Evolutionary conservation across 2,329 filamentous ascomycete genomes (phyloP), one percentile per base, ranked within the genome.

Genomic region (Colletotrichum paranaense): DNA sequence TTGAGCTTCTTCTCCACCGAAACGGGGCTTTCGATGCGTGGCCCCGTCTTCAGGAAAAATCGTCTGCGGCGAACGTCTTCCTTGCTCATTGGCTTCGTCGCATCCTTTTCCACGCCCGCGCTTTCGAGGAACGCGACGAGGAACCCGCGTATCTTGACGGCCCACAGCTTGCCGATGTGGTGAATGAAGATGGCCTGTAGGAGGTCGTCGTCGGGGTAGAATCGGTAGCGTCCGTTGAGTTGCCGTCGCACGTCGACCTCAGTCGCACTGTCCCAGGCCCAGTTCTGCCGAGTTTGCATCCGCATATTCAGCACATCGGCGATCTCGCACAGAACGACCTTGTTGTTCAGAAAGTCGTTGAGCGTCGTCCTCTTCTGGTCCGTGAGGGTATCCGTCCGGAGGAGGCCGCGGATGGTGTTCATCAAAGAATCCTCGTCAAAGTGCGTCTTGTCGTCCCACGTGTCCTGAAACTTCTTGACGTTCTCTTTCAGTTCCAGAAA

Each of bases 151-250:
- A 86, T 70, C 35, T 77, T 73, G 2, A 80, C 77, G 2, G 81
- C 80, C 80, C 83, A 84, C 16, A 76, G 77, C 22, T 80, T 76
- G 4, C 84, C 84, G 32, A 86, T 76, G 72, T 82, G 84, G 38
- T 86, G 81, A 5, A 86, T 75, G 11, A 86, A 78, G 19, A 86
- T 80, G 1, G 83, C 81, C 65, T 86, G 82, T 11, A 85, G 79
- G 4, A 85, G 78, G 73, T 92, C 90, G 64, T 86, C 84, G 65
- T 86, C 83, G 83, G 90, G 89, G 76, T 86, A 90, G 30, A 91
- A 86, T 2, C 89, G 84, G 77, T 91, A 92, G 60, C 85, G 81
- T 76, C 85, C 85, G 76, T 82, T 85, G 26, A 85, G 79, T 32
- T 84, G 81, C n/a, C 83, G 81, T 28, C 84, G 81, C 77, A 82